Base-by-base conservation (phyloP, 1,284 basidiomycete genomes). In the Psilocybe mexicana region DNA sequence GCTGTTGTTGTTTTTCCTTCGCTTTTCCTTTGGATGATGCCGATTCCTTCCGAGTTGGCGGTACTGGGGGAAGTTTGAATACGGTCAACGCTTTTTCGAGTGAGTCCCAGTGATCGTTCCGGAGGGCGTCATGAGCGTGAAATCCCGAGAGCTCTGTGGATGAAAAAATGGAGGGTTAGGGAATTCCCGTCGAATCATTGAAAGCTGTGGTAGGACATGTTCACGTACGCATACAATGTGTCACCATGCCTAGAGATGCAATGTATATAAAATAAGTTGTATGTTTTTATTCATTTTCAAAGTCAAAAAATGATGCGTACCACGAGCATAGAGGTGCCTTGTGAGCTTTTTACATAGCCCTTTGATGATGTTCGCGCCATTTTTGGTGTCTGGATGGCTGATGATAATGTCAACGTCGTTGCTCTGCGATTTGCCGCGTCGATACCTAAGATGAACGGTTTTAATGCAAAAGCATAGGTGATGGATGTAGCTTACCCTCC, bases 381-480 rank as follows among this genome's bases (percentile, higher is more conserved):
- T 69, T 46, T 70, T 62, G 54, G 74, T 65, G 59, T 86, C 77
- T 0, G 80, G 75, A 67, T 92, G 88, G 24, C 86, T 88, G 64
- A 92, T 86, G 4, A 94, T 79, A 55, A 94, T 87, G 65, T 94
- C 92, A 25, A 92, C 83, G 66, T 93, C 92, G 62, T 87, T 90
- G 67, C 86, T 88, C 55, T 81, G 71, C 0, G 68, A 66, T 69
- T 93, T 93, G 4, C 92, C 92, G 55, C 92, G 75, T 43, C 92
- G 80, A 70, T 92, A 90, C 2, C 92, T 92, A 18, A 28, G 30
- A 51, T 57, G 24, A 30, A 25, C 12, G 35, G 18, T n/a, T 6
- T 2, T 14, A n/a, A 35, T 18, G 5, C 10, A 38, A 40, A 12
- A 23, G 46, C n/a, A 11, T 12, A 35, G 2, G 11, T 3, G 14